Percentiles rank a stretch among this genome's conserved stretches.
Conservation (phyloP, 805 yeast species). For the Candida awuae region DNA sequence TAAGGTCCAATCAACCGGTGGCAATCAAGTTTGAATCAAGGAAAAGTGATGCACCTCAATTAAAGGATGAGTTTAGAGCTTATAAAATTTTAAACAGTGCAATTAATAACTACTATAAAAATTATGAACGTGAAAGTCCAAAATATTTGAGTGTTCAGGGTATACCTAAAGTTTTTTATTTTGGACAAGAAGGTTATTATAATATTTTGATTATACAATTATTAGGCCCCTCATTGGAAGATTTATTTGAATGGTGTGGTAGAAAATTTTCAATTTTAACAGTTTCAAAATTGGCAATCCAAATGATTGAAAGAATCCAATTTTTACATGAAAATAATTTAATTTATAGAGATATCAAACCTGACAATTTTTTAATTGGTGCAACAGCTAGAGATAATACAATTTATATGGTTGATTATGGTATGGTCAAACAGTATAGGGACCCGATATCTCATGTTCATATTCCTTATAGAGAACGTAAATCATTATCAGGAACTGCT, state of each 20-base stretch:
- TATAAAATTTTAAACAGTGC: constrained; percentile 63
- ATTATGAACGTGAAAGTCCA: constrained; percentile 18
- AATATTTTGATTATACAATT: constrained; percentile 70
- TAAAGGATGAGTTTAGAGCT: constrained; percentile 73
- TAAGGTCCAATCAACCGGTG: constrained; percentile 51
- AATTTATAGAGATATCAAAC: constrained; percentile 75
- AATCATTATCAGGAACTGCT: constrained; percentile 77
- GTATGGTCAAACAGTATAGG: constrained; percentile 81
- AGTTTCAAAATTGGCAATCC: constrained; percentile 65
- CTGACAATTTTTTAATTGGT: constrained; percentile 74
- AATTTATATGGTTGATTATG: constrained; percentile 72
- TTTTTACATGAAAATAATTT: constrained; percentile 70
- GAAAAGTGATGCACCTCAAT: constrained; percentile 75
- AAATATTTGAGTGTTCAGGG: constrained; percentile 37
- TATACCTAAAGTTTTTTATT: constrained; percentile 76
- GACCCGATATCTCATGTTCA: constrained; percentile 75
- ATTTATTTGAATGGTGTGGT: constrained; percentile 84
- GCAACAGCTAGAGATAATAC: constrained; percentile 46
- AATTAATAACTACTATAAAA: constrained; percentile 24
- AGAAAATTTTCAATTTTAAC: constrained; percentile 64
- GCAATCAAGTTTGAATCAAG: constrained; percentile 76
- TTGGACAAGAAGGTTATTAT: constrained; percentile 80
- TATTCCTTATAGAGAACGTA: constrained; percentile 74
- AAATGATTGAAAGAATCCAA: constrained; percentile 67
- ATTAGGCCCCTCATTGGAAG: constrained; percentile 79